Percentiles rank a stretch among this genome's conserved stretches.
phyloP scores from a whole-genome alignment of 176 grass and related monocot genomes.

The Eragrostis curvula region DNA sequence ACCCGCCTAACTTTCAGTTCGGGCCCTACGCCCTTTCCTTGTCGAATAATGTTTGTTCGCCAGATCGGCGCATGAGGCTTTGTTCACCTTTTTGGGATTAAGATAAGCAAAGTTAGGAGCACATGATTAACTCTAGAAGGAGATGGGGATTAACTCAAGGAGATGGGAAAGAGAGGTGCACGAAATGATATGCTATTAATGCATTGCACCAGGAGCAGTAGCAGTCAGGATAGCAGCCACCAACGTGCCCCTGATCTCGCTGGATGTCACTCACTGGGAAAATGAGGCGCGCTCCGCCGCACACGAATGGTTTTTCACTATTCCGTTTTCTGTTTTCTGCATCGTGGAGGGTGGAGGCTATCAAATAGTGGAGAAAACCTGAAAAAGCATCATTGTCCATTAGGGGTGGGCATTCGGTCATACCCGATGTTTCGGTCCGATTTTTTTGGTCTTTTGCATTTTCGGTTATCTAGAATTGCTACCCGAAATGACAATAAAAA shows the following conservation, averaged over 20 bases:
- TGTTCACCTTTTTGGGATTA: constrained; percentile 12
- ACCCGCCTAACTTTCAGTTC: constrained; percentile 28
- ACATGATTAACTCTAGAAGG: constrained; percentile 17
- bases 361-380: too few species aligned
- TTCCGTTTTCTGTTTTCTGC: too few species aligned
- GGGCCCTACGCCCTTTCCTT: constrained; percentile 30
- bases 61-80: constrained; percentile 38
- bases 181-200: constrained; percentile 40
- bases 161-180: constrained; percentile 34
- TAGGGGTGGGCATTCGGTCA: too few species aligned
- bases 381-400: too few species aligned
- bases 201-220: constrained; percentile 16
- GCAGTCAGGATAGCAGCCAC: not conserved
- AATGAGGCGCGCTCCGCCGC: too few species aligned
- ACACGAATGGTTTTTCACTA: too few species aligned
- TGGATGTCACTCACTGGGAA: constrained; percentile 13
- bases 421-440: too few species aligned
- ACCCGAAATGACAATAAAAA: too few species aligned
- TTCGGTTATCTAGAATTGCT: too few species aligned
- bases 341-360: too few species aligned
- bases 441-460: too few species aligned
- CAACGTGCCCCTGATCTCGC: constrained; percentile 29
- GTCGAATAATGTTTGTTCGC: constrained; percentile 44
- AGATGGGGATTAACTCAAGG: too few species aligned
- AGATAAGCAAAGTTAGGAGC: not conserved